Evolutionary conservation across 352 stramenopile genomes (phyloP), one percentile per base, ranked within the genome.

Genomic region (Phytophthora pluvialis): DNA sequence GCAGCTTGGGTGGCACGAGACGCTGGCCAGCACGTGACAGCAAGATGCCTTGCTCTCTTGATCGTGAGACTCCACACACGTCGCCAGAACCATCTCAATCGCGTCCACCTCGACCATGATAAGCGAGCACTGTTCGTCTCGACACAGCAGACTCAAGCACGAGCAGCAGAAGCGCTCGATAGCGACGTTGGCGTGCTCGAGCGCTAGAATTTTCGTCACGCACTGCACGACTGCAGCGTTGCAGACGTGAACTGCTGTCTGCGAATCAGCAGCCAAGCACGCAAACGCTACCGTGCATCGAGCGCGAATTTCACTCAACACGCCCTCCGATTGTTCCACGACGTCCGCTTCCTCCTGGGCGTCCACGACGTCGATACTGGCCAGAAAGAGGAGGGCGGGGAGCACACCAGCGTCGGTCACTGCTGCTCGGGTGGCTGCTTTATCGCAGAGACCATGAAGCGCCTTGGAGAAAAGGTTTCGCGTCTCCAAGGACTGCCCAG

Each of bases 121-220:
- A 21, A 73, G 60, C 11, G 83, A 70, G 10, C 85, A 91, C 18
- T 79, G 52, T 42, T 92, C 80, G n/a, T 95, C 79, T 39, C 80
- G 77, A 35, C 78, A 90, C 3, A 95, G 61, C 0, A 92, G 54
- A 70, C 84, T 93, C 39, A 95, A 64, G 26, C 81, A 91, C 10
- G 80, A 77, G 57, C 79, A 90, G 55, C 84, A 90, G 32, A 89
- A 86, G 1, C 83, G 81, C 55, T 91, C 81, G 35, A 91, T 90
- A 9, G 72, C 67, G 1, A 90, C 69, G 33, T 81, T 84, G 1
- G 65, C 67, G 10, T 75, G 79, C 43, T 92, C 84, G 2, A 79
- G 50, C 0, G 64, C 69, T 4, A 94, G 55, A 29, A 90, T 83
- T 4, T 57, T 49, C 4, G 83, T 78, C 21, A 94, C 78, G 32